A percentile compares a stretch with the other conserved stretches of the same genome.
Conservation (phyloP, 179 eudicot species). For the Camellia oleifera region DNA sequence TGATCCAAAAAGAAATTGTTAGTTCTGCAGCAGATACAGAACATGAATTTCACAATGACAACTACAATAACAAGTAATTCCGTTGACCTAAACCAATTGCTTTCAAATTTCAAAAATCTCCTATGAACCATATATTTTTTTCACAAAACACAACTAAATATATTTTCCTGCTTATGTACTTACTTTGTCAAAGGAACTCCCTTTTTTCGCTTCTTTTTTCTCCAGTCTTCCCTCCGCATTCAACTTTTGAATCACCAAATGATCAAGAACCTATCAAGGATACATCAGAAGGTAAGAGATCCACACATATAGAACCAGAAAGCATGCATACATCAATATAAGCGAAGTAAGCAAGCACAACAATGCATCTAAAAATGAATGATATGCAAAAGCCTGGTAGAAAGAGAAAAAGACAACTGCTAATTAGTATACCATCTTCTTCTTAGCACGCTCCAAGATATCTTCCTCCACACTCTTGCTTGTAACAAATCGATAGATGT, state of each 20-base stretch:
- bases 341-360: background rate
- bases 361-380: background rate
- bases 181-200: conserved; percentile 85
- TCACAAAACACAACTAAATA: conserved; percentile 7
- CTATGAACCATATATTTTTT: background rate
- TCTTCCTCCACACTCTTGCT: conserved; percentile 99
- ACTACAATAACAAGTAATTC: background rate
- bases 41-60: background rate
- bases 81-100: conserved; percentile 1
- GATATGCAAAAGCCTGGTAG: background rate
- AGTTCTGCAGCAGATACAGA: background rate
- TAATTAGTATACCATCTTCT: conserved; percentile 74
- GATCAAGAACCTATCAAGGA: conserved; percentile 80
- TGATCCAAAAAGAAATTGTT: background rate
- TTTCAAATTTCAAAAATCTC: conserved; percentile 7
- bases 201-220: conserved; percentile 95
- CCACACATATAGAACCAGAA: background rate
- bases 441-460: conserved; percentile 97
- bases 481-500: conserved; percentile 96
- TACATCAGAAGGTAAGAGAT: conserved; percentile 7
- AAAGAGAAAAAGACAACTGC: background rate
- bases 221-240: conserved; percentile 98
- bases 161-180: conserved; percentile 19
- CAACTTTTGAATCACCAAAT: conserved; percentile 95
- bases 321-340: background rate